Base-by-base conservation (phyloP, 1,284 basidiomycete genomes). In the Megacollybia platyphylla region DNA sequence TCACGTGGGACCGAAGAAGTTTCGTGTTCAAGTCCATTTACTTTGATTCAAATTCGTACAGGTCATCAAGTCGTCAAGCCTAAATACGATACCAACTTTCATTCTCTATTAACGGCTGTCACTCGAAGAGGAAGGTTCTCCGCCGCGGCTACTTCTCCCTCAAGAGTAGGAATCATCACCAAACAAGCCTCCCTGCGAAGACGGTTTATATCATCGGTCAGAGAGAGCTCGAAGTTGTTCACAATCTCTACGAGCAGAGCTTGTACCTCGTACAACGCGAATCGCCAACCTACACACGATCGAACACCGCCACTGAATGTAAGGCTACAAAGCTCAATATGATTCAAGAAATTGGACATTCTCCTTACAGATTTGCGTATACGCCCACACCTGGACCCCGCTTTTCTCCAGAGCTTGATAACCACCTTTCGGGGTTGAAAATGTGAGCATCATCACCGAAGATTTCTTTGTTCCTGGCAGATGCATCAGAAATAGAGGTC, bases 391-490 rank as follows among this genome's bases (percentile, higher is more conserved):
- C 49, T 4, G 59, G 63, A 5, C 64, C 62, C 10, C 63, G 62
- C 47, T 63, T 65, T 46, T 66, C 63, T 13, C 56, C 54, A 7
- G 57, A 50, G 9, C 59, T 55, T 34, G 60, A 59, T n/a, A 76
- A 51, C 69, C 71, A 76, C 39, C 74, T 58, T 37, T 71, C 65
- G 2, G 74, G 74, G 45, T 71, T 70, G 54, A 68, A 76, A 24
- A 55, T 53, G 43, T 72, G 55, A 3, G 73, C 71, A 48, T 76
- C 71, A 31, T 66, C 59, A 6, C 73, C 73, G 54, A 71, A 77
- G 28, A 73, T 49, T 15, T 67, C 63, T 45, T 62, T 64, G 45
- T 68, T 66, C 46, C 69, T 71, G 44, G 17, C 6, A 27, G 27
- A 40, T 24, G 34, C 18, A 30, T 18, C 36, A 37, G 36, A 10